Evolutionary conservation across 2,329 filamentous ascomycete species (phyloP).

Genomic region (Biscogniauxia mediterranea): DNA sequence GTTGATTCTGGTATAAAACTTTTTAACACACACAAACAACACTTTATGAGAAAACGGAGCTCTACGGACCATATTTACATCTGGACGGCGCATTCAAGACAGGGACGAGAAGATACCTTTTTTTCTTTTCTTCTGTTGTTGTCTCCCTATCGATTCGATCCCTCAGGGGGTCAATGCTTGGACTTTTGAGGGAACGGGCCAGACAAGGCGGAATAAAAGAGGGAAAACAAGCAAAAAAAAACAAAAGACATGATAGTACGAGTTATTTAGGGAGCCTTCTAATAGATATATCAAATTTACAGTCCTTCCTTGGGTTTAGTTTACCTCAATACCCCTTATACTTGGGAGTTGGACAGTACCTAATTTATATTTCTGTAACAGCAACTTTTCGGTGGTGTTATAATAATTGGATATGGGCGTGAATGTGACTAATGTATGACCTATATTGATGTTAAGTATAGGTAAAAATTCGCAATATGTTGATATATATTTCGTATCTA

Average conservation of each 20-base stretch:
- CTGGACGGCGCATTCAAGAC: constrained; percentile 18
- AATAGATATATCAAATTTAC: constrained; percentile 2
- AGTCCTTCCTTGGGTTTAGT: neutral
- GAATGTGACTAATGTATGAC: too few species aligned
- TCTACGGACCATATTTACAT: constrained; percentile 18
- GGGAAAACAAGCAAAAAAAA: neutral
- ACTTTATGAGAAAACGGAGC: constrained; percentile 27
- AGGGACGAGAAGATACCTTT: constrained; percentile 11
- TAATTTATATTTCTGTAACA: too few species aligned
- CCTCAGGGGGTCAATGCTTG: neutral
- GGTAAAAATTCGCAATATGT: too few species aligned
- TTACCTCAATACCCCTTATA: too few species aligned
- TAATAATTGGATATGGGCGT: too few species aligned
- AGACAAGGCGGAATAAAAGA: neutral
- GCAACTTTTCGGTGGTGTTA: too few species aligned
- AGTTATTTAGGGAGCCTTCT: constrained; percentile 1
- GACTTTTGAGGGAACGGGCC: constrained; percentile 1
- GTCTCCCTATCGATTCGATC: neutral
- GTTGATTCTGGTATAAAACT: constrained; percentile 32
- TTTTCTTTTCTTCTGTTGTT: neutral
- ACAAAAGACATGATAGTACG: constrained; percentile 2
- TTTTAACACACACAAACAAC: constrained; percentile 9
- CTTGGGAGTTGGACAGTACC: too few species aligned
- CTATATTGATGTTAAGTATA: too few species aligned
- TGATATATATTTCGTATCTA: too few species aligned